These are phyloP conservation scores for Astraeus odoratus DNA, from an alignment of 768 basidiomycete genomes.

Conservation along the genomic window DNA sequence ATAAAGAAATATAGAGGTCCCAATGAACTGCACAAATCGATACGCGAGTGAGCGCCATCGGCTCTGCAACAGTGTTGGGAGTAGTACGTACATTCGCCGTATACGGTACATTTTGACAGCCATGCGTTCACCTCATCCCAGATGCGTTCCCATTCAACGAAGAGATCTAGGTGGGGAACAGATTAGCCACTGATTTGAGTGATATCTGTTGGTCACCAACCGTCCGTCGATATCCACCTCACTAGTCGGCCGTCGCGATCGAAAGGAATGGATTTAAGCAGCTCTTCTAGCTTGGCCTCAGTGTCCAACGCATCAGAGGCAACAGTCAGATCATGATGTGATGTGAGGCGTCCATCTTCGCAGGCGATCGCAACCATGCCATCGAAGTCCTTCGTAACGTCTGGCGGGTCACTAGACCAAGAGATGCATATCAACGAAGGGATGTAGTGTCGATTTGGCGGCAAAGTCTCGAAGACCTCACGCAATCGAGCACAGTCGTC, in stretches of 20 bases:
- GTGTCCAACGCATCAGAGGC: constrained; percentile 47
- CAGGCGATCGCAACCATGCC: constrained; percentile 55
- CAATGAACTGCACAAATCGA: constrained; percentile 43
- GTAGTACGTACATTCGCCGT: constrained; percentile 45
- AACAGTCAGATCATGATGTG: constrained; percentile 40
- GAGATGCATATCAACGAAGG: constrained; percentile 56
- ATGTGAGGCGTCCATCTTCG: constrained; percentile 35
- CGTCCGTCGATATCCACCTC: constrained; percentile 37
- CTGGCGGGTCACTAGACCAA: constrained; percentile 47
- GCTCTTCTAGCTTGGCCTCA: constrained; percentile 46
- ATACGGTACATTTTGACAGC: constrained; percentile 20
- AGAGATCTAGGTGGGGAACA: constrained; percentile 17
- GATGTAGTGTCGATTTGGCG: constrained; percentile 48
- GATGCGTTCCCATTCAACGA: constrained; percentile 14
- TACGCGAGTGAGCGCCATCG: constrained; percentile 1
- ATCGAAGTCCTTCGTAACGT: constrained; percentile 42
- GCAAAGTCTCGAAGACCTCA: constrained; percentile 51
- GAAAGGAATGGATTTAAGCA: constrained; percentile 36
- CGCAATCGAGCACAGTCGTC: constrained; percentile 70
- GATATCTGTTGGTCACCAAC: constrained; percentile 29
- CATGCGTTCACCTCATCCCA: constrained; percentile 19
- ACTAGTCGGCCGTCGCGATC: constrained; percentile 57
- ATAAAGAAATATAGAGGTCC: constrained; percentile 41
- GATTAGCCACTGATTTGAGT: constrained; percentile 1
- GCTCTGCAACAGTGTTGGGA: background rate